phyloP scores from a whole-genome alignment of 2,329 filamentous ascomycete genomes.

The Pyrenochaeta sp. region DNA sequence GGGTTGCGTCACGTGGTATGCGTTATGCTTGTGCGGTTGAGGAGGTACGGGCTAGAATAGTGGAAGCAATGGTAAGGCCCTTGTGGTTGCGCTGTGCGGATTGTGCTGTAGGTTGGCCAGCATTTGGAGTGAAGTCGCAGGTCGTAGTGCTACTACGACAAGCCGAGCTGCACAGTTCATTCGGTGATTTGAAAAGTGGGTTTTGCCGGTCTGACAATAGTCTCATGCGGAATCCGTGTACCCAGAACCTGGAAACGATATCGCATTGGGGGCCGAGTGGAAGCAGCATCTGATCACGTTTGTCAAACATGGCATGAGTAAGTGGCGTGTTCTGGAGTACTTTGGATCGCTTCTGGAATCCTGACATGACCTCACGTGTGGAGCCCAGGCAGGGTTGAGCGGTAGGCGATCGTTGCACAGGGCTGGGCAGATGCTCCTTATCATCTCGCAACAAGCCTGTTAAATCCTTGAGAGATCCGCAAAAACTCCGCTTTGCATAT shows the following conservation, averaged over 20 bases:
- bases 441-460: background rate
- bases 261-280: background rate
- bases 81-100: no score
- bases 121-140: no score
- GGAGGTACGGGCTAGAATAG: no score
- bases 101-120: no score
- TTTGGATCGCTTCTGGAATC: background rate
- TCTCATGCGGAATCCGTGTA: slow-evolving; percentile 9
- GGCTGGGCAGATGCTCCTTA: background rate
- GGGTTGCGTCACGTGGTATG: background rate
- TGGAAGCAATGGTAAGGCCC: no score
- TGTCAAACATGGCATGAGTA: background rate
- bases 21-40: background rate
- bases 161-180: no score
- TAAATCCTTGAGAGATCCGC: background rate
- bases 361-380: background rate
- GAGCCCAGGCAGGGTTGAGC: background rate
- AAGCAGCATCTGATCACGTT: background rate
- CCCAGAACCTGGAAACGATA: background rate
- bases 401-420: background rate
- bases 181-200: no score
- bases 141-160: no score
- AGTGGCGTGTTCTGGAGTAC: background rate
- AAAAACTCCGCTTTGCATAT: background rate
- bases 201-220: background rate